A percentile compares a stretch with the other conserved stretches of the same genome.
Evolutionary conservation across 2,329 filamentous ascomycete genomes (phyloP).

Genomic region (Nemania sp.): DNA sequence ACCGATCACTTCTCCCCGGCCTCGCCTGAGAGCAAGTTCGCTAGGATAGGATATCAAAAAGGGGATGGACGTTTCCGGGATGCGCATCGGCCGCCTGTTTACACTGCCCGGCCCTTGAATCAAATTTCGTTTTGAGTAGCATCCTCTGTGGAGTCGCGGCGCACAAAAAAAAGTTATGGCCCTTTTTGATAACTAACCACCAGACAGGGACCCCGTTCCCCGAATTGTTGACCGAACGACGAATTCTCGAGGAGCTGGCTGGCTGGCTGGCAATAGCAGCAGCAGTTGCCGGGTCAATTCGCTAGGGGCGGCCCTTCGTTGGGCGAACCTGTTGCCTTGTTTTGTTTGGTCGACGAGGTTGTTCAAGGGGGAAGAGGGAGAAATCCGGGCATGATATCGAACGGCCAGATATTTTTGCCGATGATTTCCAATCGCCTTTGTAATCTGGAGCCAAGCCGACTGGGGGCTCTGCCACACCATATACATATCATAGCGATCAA

Average conservation of each 20-base stretch:
- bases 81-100: not conserved
- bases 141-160: conserved; percentile 19
- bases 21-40: conserved; percentile 16
- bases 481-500: too few species aligned
- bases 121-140: conserved; percentile 16
- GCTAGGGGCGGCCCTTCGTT: too few species aligned
- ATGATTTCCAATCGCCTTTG: too few species aligned
- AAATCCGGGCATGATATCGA: too few species aligned
- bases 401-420: too few species aligned
- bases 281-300: too few species aligned
- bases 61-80: not conserved
- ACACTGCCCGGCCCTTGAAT: conserved; percentile 10
- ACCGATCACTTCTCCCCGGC: not conserved
- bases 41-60: conserved; percentile 12
- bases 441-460: not conserved
- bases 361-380: too few species aligned
- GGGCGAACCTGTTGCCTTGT: not conserved
- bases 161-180: not conserved
- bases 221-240: not conserved
- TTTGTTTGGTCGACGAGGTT: too few species aligned
- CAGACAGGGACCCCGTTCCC: conserved; percentile 2
- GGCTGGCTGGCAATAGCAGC: too few species aligned
- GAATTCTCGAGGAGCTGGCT: not conserved
- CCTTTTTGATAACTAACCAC: not conserved
- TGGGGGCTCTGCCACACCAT: too few species aligned